phyloP scores from a whole-genome alignment of 352 stramenopile genomes.

The Phytophthora pini region DNA sequence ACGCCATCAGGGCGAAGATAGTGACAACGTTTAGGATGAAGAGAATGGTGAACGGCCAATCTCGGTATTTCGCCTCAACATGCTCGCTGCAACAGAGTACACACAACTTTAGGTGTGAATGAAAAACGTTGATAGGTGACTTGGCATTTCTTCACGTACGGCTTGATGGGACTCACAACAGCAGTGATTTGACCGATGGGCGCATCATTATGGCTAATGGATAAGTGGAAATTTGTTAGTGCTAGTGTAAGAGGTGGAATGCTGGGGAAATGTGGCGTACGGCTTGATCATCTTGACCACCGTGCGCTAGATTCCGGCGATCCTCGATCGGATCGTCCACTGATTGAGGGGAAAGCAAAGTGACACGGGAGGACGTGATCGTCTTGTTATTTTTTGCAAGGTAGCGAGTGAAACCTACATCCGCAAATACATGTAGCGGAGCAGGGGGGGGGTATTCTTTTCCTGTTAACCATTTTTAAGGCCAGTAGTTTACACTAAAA shows the following conservation, averaged over 20 bases:
- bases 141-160: constrained; percentile 1
- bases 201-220: background rate
- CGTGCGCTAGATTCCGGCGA: too few species aligned
- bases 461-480: too few species aligned
- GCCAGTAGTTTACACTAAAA: too few species aligned
- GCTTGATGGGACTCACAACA: constrained; percentile 9
- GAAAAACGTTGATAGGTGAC: background rate
- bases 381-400: constrained; percentile 1
- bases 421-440: background rate
- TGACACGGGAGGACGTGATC: background rate
- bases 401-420: background rate
- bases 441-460: too few species aligned
- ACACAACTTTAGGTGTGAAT: background rate
- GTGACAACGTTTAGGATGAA: constrained; percentile 62
- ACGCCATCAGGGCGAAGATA: constrained; percentile 4
- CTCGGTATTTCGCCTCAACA: constrained; percentile 40
- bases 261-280: background rate
- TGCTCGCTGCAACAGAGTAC: background rate
- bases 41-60: constrained; percentile 74
- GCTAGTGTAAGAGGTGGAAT: background rate
- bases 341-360: background rate
- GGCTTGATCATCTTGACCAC: constrained; percentile 12
- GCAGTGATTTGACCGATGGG: background rate
- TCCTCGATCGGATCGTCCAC: too few species aligned
- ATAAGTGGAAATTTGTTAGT: background rate